Evolutionary conservation across 768 basidiomycete genomes (phyloP), one percentile per base, ranked within the genome.

Genomic region (Boletus vermiculosoides): DNA sequence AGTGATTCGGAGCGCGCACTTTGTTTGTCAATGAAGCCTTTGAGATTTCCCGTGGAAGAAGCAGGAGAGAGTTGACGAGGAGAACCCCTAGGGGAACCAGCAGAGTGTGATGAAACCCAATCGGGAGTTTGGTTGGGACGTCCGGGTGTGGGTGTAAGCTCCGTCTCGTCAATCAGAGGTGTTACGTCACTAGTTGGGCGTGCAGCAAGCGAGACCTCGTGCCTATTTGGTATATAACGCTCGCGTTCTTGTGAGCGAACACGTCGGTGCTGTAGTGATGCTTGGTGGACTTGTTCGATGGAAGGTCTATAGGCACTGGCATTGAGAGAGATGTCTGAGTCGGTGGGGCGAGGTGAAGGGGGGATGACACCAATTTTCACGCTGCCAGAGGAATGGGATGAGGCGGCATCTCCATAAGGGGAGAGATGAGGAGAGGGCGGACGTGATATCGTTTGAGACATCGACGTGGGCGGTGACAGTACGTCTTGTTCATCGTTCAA

Each of bases 151-250:
- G 71, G 72, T 0, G 72, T 73, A 34, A 64, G 62, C 10, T 72
- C 62, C 8, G 59, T 58, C 8, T 73, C 71, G 34, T 72, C 70
- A 10, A 57, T 36, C 5, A 60, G 18, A 4, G 41, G 22, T 1
- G 45, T 57, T 52, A 63, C 57, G 55, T 68, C 70, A 60, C 64
- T 57, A 4, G 64, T 48, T 0, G 71, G 57, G 40, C 72, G 70
- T 5, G 70, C 71, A 6, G 72, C 72, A 56, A 72, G 66, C 22
- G 71, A 72, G 34, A 72, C 52, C 54, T 70, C 72, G 56, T 72
- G 72, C 50, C 71, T 63, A n/a, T 72, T 62, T 9, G 45, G 70
- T 22, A 73, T 63, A 34, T 64, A 55, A 25, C 66, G 60, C 16
- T 62, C 60, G n/a, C 68, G 61, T 33, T 71, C 71, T 48, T 73